These are phyloP conservation scores for Conoideocrella luteorostrata DNA, from an alignment of 2,329 filamentous ascomycete species.

Conservation along the genomic window DNA sequence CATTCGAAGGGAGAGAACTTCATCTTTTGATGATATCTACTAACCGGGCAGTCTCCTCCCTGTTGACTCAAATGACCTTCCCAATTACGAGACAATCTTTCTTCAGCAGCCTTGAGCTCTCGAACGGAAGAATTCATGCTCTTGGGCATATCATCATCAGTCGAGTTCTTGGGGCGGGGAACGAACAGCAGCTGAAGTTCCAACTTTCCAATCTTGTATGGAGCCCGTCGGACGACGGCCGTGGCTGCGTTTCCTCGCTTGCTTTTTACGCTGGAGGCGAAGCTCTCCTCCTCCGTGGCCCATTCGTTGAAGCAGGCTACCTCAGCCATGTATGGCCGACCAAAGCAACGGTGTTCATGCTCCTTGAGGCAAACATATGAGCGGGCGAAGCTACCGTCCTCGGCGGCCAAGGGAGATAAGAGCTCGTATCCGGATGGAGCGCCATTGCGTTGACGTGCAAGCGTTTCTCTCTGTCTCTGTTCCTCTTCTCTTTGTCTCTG, in stretches of 20 bases:
- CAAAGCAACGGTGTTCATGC: constrained; percentile 82
- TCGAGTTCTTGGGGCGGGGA: constrained; percentile 77
- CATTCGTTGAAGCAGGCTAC: constrained; percentile 98
- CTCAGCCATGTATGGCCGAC: constrained; percentile 79
- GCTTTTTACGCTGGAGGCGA: constrained; percentile 85
- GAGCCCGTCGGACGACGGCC: constrained; percentile 70
- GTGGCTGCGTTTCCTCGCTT: constrained; percentile 68
- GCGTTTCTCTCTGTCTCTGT: constrained; percentile 56
- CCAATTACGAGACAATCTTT: constrained; percentile 67
- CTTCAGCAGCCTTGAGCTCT: constrained; percentile 86
- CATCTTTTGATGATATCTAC: constrained; percentile 28
- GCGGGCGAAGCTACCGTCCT: constrained; percentile 89
- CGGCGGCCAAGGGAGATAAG: constrained; percentile 76
- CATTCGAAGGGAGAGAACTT: not conserved
- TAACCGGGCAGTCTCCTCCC: constrained; percentile 93
- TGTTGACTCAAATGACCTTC: constrained; percentile 93
- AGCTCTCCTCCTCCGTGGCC: constrained; percentile 77
- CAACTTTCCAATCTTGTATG: constrained; percentile 94
- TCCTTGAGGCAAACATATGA: constrained; percentile 92
- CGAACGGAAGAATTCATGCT: constrained; percentile 96
- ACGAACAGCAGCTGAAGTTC: constrained; percentile 93
- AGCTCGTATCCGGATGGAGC: constrained; percentile 78
- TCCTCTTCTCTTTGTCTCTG: constrained; percentile 76
- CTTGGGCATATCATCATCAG: constrained; percentile 97
- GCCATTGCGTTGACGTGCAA: constrained; percentile 53